Evolutionary conservation across 1,139 yeast genomes (phyloP).

Genomic region (Wickerhamiella pararugosa): DNA sequence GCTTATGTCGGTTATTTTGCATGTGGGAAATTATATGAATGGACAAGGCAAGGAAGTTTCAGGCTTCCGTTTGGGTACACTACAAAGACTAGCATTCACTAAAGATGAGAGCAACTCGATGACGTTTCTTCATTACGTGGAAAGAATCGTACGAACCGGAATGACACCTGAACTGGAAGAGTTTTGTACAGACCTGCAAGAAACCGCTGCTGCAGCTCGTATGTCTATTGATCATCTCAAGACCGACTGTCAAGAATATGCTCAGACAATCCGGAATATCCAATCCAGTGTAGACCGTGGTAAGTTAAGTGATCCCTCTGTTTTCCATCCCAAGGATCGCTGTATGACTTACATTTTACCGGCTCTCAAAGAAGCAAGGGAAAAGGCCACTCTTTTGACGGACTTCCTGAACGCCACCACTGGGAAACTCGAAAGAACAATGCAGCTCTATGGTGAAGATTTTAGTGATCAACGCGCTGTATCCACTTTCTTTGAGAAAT

Average conservation of each 20-base stretch:
- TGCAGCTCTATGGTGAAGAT: slow-evolving; percentile 79
- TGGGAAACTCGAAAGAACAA: slow-evolving; percentile 40
- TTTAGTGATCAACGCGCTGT: slow-evolving; percentile 44
- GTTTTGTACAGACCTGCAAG: slow-evolving; percentile 60
- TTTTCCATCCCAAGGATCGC: slow-evolving; percentile 66
- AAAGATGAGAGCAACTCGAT: slow-evolving; percentile 68
- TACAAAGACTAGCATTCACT: slow-evolving; percentile 70
- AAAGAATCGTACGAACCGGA: slow-evolving; percentile 49
- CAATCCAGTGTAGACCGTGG: slow-evolving; percentile 50
- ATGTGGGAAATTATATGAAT: slow-evolving; percentile 90
- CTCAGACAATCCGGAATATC: slow-evolving; percentile 38
- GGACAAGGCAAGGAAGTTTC: slow-evolving; percentile 62
- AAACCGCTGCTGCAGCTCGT: slow-evolving; percentile 49
- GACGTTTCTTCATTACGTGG: slow-evolving; percentile 79
- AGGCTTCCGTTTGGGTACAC: slow-evolving; percentile 72
- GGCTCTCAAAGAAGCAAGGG: slow-evolving; percentile 42
- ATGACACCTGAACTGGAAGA: slow-evolving; percentile 64
- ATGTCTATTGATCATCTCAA: slow-evolving; percentile 63
- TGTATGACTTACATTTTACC: slow-evolving; percentile 42
- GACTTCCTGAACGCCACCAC: slow-evolving; percentile 42
- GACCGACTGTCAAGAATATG: slow-evolving; percentile 52
- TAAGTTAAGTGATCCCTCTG: slow-evolving; percentile 48
- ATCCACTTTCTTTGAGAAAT: slow-evolving; percentile 54
- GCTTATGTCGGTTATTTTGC: slow-evolving; percentile 60
- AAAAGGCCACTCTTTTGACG: slow-evolving; percentile 41